These are phyloP conservation scores for Rhizopogon vinicolor DNA, from an alignment of 768 basidiomycete species.

Conservation along the genomic window DNA sequence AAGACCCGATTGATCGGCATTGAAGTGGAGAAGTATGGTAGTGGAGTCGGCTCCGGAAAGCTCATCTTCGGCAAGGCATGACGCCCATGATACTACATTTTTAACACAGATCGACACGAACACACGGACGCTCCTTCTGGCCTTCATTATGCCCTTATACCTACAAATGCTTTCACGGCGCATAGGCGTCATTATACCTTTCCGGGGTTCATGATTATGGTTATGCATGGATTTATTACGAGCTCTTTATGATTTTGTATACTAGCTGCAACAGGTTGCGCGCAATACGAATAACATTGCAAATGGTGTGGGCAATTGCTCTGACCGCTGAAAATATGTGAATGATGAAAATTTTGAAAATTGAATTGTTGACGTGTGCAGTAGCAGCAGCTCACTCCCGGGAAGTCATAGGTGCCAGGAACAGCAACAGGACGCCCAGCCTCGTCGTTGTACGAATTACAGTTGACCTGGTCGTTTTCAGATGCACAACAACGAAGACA, in stretches of 20 bases:
- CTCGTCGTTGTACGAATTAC: conserved; percentile 47
- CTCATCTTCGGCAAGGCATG: conserved; percentile 43
- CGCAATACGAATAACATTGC: neutral
- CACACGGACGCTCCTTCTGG: neutral
- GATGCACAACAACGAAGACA: conserved; percentile 44
- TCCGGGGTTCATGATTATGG: neutral
- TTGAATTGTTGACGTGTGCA: neutral
- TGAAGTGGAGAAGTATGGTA: conserved; percentile 46
- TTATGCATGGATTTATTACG: neutral
- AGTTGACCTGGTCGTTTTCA: conserved; percentile 39
- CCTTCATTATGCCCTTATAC: neutral
- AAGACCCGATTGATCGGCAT: conserved; percentile 59
- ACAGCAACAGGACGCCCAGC: conserved; percentile 38
- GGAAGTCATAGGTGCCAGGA: conserved; percentile 44
- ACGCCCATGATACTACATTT: conserved; percentile 4
- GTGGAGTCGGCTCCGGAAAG: conserved; percentile 37
- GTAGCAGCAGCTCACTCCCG: conserved; percentile 31
- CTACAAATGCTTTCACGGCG: neutral
- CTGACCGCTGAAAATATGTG: neutral
- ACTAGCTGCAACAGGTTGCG: neutral
- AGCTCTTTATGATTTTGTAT: conserved; percentile 1
- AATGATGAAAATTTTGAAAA: neutral
- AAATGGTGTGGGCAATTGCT: neutral
- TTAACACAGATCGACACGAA: neutral
- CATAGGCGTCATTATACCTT: neutral